Conservation (phyloP, 1,139 yeast genomes). For the Candida mesenterica region DNA sequence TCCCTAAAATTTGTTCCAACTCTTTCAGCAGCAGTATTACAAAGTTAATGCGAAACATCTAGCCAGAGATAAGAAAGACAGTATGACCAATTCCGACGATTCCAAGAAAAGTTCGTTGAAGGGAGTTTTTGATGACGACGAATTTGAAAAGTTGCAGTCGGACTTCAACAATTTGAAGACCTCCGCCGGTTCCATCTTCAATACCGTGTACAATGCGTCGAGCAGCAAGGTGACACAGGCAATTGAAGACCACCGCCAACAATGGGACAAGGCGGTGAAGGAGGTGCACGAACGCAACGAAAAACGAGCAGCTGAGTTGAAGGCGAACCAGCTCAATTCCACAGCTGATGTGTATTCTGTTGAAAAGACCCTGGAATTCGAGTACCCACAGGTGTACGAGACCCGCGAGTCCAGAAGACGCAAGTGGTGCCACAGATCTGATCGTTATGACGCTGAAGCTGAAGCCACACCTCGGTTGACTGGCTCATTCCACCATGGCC, state of each 20-base stretch:
- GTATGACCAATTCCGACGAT: no score
- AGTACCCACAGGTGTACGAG: conserved; percentile 8
- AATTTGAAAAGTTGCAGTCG: conserved; percentile 1
- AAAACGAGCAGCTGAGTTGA: background rate
- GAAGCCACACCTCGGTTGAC: background rate
- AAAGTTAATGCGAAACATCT: no score
- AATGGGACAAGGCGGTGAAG: background rate
- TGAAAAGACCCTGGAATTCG: conserved; percentile 1
- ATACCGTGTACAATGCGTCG: conserved; percentile 6
- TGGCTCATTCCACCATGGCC: conserved; percentile 1
- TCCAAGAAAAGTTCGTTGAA: background rate
- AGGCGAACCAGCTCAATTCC: background rate
- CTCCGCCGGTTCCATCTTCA: conserved; percentile 2
- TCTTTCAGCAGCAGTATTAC: no score
- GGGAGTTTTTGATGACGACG: conserved; percentile 1
- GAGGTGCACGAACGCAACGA: background rate
- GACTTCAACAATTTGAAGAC: conserved; percentile 1
- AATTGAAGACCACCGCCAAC: background rate
- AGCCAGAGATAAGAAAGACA: background rate
- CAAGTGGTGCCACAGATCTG: background rate
- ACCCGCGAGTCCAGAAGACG: conserved; percentile 3
- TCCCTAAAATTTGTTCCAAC: no score
- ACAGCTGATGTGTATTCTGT: background rate
- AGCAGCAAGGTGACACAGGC: conserved; percentile 3
- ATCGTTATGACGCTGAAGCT: background rate